phyloP scores from a whole-genome alignment of 192 early-diverging fungal species.

The Backusella tuberculispora region DNA sequence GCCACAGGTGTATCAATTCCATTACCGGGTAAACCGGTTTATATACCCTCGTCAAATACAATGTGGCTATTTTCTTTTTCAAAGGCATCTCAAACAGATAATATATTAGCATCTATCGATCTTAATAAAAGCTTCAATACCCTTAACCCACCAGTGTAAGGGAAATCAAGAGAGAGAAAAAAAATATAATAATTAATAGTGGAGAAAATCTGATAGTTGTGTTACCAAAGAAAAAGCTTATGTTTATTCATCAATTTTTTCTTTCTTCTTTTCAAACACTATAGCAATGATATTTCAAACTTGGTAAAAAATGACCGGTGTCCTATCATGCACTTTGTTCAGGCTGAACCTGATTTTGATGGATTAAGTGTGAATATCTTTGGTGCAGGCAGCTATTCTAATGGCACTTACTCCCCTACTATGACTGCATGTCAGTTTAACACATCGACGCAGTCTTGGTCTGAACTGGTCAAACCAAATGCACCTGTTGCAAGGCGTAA shows the following conservation, averaged over 20 bases:
- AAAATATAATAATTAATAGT: too few relatives aligned
- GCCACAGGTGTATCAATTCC: neutral
- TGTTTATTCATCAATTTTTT: neutral
- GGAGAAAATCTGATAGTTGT: neutral
- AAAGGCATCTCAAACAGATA: slow-evolving; percentile 1
- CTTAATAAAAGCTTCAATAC: slow-evolving; percentile 17
- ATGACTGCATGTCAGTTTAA: slow-evolving; percentile 16
- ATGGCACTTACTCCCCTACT: neutral
- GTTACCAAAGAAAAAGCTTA: neutral
- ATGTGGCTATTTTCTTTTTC: slow-evolving; percentile 21
- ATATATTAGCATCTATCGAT: slow-evolving; percentile 4
- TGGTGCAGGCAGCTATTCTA: slow-evolving; percentile 16
- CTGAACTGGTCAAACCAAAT: neutral
- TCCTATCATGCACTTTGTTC: slow-evolving; percentile 13
- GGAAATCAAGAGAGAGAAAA: neutral
- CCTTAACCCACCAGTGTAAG: slow-evolving; percentile 13
- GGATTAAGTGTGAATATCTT: slow-evolving; percentile 16
- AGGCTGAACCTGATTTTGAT: slow-evolving; percentile 6
- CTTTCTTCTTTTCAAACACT: neutral
- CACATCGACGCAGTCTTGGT: neutral
- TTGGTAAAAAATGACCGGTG: neutral
- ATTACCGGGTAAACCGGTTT: slow-evolving; percentile 14
- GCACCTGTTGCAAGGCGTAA: slow-evolving; percentile 16
- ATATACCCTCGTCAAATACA: slow-evolving; percentile 5
- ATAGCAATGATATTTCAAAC: neutral